Evolutionary conservation across 1,139 yeast genomes (phyloP).

Genomic region (Blastobotrys serpentis): DNA sequence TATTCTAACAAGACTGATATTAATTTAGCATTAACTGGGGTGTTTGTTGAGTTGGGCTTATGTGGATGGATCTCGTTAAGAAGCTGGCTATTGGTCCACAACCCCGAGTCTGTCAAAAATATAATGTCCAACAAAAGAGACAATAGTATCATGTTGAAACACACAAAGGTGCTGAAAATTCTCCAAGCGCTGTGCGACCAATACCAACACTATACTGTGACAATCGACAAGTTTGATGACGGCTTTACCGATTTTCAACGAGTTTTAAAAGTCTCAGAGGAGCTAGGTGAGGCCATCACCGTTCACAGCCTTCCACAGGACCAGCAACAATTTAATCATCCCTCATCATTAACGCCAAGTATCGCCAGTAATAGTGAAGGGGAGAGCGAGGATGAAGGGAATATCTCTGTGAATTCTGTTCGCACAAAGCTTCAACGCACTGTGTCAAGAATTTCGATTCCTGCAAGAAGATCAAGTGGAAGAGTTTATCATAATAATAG

Average conservation of each 20-base stretch:
- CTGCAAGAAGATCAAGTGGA: background rate
- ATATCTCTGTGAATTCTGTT: background rate
- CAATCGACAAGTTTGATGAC: constrained; percentile 20
- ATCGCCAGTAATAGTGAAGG: constrained; percentile 6
- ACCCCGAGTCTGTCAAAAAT: background rate
- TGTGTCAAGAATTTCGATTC: background rate
- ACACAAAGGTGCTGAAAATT: constrained; percentile 18
- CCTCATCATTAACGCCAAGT: background rate
- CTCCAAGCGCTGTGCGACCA: constrained; percentile 21
- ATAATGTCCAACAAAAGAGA: background rate
- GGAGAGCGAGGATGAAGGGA: background rate
- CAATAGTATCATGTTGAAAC: constrained; percentile 2
- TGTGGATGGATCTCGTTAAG: constrained; percentile 28
- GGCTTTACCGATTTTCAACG: constrained; percentile 25
- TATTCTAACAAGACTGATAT: constrained; percentile 31
- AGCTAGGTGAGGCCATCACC: constrained; percentile 16
- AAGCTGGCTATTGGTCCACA: constrained; percentile 25
- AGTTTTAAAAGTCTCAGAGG: constrained; percentile 17
- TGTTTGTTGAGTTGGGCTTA: constrained; percentile 28
- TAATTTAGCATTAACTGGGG: constrained; percentile 30
- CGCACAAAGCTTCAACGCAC: background rate
- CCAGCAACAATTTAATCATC: background rate
- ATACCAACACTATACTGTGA: constrained; percentile 19
- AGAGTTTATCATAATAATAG: background rate
- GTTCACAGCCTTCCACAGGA: constrained; percentile 2